Evolutionary conservation across 768 basidiomycete genomes (phyloP), one percentile per base, ranked within the genome.

Genomic region (Paxillus ammoniavirescens): DNA sequence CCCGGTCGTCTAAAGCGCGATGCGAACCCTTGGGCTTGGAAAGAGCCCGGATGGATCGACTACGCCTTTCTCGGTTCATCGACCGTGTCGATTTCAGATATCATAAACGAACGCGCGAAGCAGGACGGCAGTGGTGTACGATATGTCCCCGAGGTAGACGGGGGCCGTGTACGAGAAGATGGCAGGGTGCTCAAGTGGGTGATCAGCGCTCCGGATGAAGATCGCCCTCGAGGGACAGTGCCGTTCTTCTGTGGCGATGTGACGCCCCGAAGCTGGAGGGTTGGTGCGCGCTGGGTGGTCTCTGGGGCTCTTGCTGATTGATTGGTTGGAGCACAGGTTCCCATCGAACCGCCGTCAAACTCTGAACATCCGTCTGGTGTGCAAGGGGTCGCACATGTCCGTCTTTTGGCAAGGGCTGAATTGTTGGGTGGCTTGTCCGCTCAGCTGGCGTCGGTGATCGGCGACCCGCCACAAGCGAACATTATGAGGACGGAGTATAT

Each of bases 201-300:
- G 38, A 78, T 87, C 37, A 78, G 73, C 2, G 66, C 72, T 4
- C 73, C 83, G 1, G 57, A 56, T 6, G 55, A 61, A 48, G 23
- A 36, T 10, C 49, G 49, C 42, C 33, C 58, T 42, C 60, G 68
- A 10, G 77, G 78, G 2, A 59, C 61, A 1, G 65, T 83, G 15
- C 87, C 88, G 7, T 90, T 90, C 62, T 90, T 85, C 66, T 90
- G 89, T 60, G 85, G 85, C 12, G 88, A 90, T 61, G 70, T 87
- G 3, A 88, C 86, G 3, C 80, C 84, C 3, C 71, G 87, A 46
- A 57, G 67, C 2, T 75, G 77, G 67, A 73, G 88, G 66, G 89
- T 86, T 59, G 15, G 80, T 70, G 31, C 26, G 13, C 33, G 28
- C 26, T 26, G 43, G 21, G 17, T 14, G 15, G 37, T 40, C 13